Conservation (phyloP, 495 filamentous ascomycete genomes). For the Podospora didyma region DNA sequence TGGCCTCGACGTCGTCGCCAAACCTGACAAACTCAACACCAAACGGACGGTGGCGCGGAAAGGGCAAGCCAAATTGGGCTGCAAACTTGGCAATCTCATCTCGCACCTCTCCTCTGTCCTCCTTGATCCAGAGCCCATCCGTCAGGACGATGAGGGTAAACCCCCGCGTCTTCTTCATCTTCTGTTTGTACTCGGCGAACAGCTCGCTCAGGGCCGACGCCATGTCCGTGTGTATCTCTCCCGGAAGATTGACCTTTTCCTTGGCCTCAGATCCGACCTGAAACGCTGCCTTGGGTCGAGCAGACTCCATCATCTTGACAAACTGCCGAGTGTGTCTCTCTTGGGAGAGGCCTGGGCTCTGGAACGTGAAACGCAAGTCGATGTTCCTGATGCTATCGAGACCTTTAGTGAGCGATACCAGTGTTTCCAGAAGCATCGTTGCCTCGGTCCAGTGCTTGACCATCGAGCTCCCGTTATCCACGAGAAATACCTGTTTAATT, state of each 20-base stretch:
- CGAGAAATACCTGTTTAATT: not conserved
- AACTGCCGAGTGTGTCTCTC: not conserved
- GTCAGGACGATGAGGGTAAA: constrained; percentile 2
- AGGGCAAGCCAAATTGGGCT: not conserved
- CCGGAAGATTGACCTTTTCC: not conserved
- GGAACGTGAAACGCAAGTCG: too few relatives aligned
- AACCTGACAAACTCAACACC: constrained; percentile 4
- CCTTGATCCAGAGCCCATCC: not conserved
- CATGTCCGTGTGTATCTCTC: not conserved
- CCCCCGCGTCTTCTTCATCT: not conserved
- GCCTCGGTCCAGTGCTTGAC: not conserved
- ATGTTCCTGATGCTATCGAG: not conserved
- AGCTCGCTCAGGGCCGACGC: not conserved
- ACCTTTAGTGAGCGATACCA: not conserved
- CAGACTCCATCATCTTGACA: not conserved
- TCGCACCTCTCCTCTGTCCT: too few relatives aligned
- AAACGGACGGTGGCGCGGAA: constrained; percentile 1
- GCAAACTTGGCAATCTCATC: constrained; percentile 1
- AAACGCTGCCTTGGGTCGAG: not conserved
- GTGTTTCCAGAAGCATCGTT: not conserved
- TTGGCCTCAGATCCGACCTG: not conserved
- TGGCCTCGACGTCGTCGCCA: not conserved
- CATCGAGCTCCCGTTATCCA: constrained; percentile 1
- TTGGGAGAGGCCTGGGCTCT: not conserved
- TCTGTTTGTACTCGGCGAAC: constrained; percentile 2